Percentiles rank a stretch among this genome's conserved stretches.
These are phyloP conservation scores for Royoungia palumana DNA, from an alignment of 768 basidiomycete species.

Conservation along the genomic window DNA sequence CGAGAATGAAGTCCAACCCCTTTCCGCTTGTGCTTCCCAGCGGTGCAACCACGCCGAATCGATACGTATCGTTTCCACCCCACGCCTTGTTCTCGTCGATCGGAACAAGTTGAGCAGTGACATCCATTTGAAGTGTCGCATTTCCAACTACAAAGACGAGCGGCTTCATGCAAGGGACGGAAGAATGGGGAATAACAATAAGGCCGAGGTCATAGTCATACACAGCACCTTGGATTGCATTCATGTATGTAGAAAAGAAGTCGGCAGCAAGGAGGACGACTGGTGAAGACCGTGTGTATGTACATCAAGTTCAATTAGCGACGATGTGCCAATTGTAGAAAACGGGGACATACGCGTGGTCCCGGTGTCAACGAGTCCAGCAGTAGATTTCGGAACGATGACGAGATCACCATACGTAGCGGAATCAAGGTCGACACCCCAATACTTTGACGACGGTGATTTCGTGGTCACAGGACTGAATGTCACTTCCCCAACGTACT, in stretches of 20 bases:
- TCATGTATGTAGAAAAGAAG: too few relatives aligned
- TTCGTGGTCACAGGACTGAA: background rate
- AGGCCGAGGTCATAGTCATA: slow-evolving; percentile 3
- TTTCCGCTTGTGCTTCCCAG: background rate
- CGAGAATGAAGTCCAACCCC: slow-evolving; percentile 2
- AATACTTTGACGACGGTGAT: background rate
- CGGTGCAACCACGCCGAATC: slow-evolving; percentile 5
- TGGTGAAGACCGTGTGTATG: too few relatives aligned
- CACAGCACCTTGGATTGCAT: slow-evolving; percentile 11
- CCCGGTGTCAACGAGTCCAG: background rate
- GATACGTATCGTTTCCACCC: background rate
- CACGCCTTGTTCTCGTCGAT: slow-evolving; percentile 4
- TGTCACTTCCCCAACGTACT: background rate
- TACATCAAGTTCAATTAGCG: too few relatives aligned
- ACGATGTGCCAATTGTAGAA: too few relatives aligned
- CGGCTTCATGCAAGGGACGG: slow-evolving; percentile 9
- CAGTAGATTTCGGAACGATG: background rate
- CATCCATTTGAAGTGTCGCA: background rate
- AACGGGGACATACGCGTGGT: too few relatives aligned
- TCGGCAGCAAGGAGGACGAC: background rate
- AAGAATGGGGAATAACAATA: slow-evolving; percentile 11
- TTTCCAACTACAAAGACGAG: slow-evolving; percentile 10
- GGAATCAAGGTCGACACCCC: background rate
- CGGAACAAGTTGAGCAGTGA: slow-evolving; percentile 10
- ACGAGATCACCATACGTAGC: background rate